A percentile compares a stretch with the other conserved stretches of the same genome.
Evolutionary conservation across 2,329 filamentous ascomycete genomes (phyloP).

Genomic region (Phaeosphaeria sp.): DNA sequence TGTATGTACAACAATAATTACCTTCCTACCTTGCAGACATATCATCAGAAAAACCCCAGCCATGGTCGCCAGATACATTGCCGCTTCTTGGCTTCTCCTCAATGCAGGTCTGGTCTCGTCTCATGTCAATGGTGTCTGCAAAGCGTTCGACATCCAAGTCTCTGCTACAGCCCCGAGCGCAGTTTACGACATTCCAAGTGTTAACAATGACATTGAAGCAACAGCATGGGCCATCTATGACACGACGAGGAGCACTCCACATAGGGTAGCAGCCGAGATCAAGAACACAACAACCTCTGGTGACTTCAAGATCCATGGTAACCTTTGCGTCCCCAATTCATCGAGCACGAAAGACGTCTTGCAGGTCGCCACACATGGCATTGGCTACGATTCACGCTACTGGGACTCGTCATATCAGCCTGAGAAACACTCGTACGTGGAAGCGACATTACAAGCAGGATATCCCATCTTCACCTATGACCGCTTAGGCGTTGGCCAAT

Average conservation of each 20-base stretch:
- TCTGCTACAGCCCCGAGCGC: slow-evolving; percentile 4
- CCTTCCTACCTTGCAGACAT: background rate
- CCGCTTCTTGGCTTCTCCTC: background rate
- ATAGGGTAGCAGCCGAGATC: background rate
- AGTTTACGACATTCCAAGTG: slow-evolving; percentile 4
- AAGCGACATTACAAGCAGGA: slow-evolving; percentile 43
- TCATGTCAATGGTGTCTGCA: slow-evolving; percentile 1
- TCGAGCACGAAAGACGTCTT: slow-evolving; percentile 1
- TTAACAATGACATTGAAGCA: slow-evolving; percentile 4
- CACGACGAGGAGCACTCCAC: slow-evolving; percentile 3
- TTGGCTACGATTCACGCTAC: slow-evolving; percentile 47
- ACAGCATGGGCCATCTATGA: slow-evolving; percentile 8
- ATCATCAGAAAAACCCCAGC: background rate
- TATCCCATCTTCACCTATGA: slow-evolving; percentile 52
- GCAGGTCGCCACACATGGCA: slow-evolving; percentile 11
- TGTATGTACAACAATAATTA: background rate
- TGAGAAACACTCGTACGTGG: slow-evolving; percentile 47
- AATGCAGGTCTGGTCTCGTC: background rate
- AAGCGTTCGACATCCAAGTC: slow-evolving; percentile 1
- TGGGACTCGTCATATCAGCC: slow-evolving; percentile 42
- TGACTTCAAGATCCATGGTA: slow-evolving; percentile 5
- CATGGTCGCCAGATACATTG: background rate
- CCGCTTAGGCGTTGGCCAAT: slow-evolving; percentile 20
- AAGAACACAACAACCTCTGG: slow-evolving; percentile 6
- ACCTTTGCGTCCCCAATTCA: slow-evolving; percentile 5